Base-by-base conservation (phyloP, 2,329 filamentous ascomycete species). In the Botryotinia globosa region DNA sequence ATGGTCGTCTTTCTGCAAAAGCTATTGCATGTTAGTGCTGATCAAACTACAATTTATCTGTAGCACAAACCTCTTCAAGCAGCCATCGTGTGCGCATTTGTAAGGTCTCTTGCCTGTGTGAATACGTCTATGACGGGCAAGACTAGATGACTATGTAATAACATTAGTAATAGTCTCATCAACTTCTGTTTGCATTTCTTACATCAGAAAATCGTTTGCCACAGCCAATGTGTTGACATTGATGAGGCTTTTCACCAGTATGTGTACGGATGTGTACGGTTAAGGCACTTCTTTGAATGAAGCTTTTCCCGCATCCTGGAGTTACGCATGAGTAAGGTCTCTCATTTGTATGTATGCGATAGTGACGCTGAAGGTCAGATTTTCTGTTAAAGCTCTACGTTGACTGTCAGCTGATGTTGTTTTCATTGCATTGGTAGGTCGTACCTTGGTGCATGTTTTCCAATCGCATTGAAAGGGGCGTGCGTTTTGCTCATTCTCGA, bases 1-100 rank as follows among this genome's bases (percentile, higher is more conserved):
- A 90, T 90, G 72, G 89, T 92, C 8, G 90, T 92, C 81, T 92
- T 92, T 71, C 90, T 86, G 81, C 90, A 92, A 80, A 92, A 92
- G 80, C 90, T 91, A 76, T 18, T 37, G 34, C 37, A 32, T 61
- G 73, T 79, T 65, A 79, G 76, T 64, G 29, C 51, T 51, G 42
- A 20, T n/a, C 29, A 29, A 42, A 44, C 10, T 29, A 25, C 5
- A 3, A 18, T 5, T 25, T 54, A 12, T 7, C 51, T 45, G 25
- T 65, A 48, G 39, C 4, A 79, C 78, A 39, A 73, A 81, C 80
- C 79, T 81, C 70, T 81, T 81, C 48, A 80, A 73, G 71, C 80
- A 81, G 5, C 80, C 80, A 65, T 81, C 79, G n/a, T 85, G 86
- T 64, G 83, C 84, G 82, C 90, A 92, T 61, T 86, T 84, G 79